A percentile compares a stretch with the other conserved stretches of the same genome.
Evolutionary conservation across 352 stramenopile genomes (phyloP).

Genomic region (Bremia lactucae): DNA sequence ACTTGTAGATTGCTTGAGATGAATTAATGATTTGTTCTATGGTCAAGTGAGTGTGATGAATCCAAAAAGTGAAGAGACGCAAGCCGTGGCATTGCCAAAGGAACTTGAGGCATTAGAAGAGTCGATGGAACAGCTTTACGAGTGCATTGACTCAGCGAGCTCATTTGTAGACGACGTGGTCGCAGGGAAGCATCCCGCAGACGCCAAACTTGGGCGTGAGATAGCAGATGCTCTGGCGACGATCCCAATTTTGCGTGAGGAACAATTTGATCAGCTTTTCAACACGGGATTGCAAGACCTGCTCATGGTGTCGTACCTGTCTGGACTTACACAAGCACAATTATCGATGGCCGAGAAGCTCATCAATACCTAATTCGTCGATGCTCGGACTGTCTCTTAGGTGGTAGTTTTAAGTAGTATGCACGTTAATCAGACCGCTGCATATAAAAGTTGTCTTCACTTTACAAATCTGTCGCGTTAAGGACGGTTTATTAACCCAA

Average conservation of each 20-base stretch:
- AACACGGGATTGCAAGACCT: conserved; percentile 95
- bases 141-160: conserved; percentile 83
- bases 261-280: conserved; percentile 96
- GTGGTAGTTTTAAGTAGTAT: conserved; percentile 27
- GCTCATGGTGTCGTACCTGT: conserved; percentile 97
- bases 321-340: conserved; percentile 94
- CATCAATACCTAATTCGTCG: conserved; percentile 74
- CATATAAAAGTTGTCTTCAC: conserved; percentile 18
- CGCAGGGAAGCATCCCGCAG: conserved; percentile 52
- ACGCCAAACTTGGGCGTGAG: conserved; percentile 86
- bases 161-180: conserved; percentile 90
- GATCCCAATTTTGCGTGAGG: conserved; percentile 88
- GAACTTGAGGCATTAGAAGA: conserved; percentile 62
- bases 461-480: neutral
- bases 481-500: neutral
- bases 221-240: conserved; percentile 90
- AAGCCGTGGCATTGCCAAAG: conserved; percentile 45
- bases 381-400: conserved; percentile 1
- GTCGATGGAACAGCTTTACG: conserved; percentile 85
- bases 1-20: neutral
- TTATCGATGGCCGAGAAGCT: conserved; percentile 96
- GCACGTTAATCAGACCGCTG: conserved; percentile 15
- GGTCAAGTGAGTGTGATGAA: conserved; percentile 71
- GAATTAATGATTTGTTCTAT: conserved; percentile 3
- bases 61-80: conserved; percentile 27